Conservation (phyloP, 345 rosid species). For the Moricandia moricandioides region DNA sequence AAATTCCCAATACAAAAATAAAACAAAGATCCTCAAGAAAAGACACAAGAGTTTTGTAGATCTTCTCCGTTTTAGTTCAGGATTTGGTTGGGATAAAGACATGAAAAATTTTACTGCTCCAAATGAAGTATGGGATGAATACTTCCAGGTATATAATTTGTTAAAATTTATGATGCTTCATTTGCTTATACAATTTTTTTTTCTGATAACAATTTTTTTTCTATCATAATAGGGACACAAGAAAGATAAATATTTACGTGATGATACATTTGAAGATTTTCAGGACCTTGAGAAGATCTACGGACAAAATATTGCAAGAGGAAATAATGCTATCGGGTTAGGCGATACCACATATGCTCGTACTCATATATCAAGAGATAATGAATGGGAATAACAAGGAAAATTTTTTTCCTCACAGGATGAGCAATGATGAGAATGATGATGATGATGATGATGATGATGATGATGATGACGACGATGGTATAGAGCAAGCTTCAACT, state of each 20-base stretch:
- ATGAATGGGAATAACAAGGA: background rate
- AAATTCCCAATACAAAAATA: background rate
- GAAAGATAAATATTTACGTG: background rate
- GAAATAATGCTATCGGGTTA: background rate
- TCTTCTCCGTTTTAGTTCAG: background rate
- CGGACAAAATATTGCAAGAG: background rate
- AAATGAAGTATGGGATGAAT: background rate
- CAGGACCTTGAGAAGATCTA: background rate
- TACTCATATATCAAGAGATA: background rate
- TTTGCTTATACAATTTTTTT: background rate
- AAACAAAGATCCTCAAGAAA: background rate
- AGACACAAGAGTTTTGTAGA: background rate
- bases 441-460: too few relatives aligned
- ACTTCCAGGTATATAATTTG: background rate
- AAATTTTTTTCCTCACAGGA: too few relatives aligned
- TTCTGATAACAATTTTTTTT: background rate
- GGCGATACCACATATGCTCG: background rate
- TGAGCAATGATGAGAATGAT: background rate
- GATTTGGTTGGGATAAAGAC: background rate
- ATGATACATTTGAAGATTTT: background rate
- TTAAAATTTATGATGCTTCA: background rate
- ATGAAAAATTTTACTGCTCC: background rate
- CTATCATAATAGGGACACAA: background rate
- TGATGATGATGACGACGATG: too few relatives aligned
- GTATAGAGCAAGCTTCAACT: too few relatives aligned